Conservation (phyloP, 2,329 filamentous ascomycete species). For the Colletotrichum ledebouriae region DNA sequence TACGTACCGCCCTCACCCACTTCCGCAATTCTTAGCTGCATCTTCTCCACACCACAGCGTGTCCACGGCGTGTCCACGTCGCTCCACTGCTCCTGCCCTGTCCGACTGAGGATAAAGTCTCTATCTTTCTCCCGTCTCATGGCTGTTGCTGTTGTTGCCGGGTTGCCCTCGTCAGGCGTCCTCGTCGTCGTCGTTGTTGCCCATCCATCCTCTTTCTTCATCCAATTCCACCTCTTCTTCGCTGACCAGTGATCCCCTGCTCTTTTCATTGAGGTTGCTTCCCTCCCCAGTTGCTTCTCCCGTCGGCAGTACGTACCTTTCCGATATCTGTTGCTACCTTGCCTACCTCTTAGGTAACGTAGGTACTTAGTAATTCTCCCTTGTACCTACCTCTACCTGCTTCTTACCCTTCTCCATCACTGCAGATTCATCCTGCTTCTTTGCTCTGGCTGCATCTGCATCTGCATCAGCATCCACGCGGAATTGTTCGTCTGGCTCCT, state of each 20-base stretch:
- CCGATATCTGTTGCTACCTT: too few species aligned
- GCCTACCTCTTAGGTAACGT: too few species aligned
- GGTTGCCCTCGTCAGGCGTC: background rate
- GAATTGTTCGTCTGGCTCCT: constrained; percentile 2
- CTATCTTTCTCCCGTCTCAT: background rate
- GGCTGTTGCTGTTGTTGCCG: background rate
- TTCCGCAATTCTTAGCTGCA: background rate
- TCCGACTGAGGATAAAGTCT: background rate
- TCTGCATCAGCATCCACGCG: constrained; percentile 14
- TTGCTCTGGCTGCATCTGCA: constrained; percentile 34
- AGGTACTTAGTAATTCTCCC: background rate
- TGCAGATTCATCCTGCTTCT: constrained; percentile 21
- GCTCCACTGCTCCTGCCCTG: background rate
- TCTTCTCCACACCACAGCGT: constrained; percentile 35
- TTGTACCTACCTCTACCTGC: background rate
- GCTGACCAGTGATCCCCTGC: too few species aligned
- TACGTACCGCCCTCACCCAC: constrained; percentile 10
- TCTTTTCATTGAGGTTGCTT: too few species aligned
- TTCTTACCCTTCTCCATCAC: background rate
- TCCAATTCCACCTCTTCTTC: too few species aligned
- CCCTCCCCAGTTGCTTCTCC: too few species aligned
- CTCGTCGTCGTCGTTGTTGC: background rate
- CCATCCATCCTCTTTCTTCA: background rate
- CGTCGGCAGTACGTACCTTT: too few species aligned
- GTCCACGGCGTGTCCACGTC: constrained; percentile 15